These are phyloP conservation scores for Oryza meyeriana DNA, from an alignment of 176 grass and related monocot genomes.

Conservation along the genomic window DNA sequence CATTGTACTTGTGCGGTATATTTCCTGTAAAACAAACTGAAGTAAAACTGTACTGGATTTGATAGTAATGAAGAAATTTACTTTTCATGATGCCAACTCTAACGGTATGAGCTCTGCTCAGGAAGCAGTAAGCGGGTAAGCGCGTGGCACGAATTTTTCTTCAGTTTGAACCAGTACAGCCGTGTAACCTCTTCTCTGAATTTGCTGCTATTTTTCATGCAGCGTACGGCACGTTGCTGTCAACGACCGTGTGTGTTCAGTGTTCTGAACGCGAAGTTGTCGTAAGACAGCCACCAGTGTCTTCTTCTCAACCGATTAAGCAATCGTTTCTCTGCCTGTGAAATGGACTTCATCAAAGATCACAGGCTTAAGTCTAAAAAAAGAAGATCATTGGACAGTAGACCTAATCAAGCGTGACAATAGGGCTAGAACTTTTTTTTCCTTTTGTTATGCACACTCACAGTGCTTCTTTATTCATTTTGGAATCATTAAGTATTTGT, in stretches of 20 bases:
- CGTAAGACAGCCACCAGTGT: background rate
- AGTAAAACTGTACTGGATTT: background rate
- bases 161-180: conserved; percentile 36
- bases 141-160: background rate
- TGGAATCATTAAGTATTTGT: background rate
- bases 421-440: background rate
- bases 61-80: background rate
- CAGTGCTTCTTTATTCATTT: background rate
- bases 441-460: background rate
- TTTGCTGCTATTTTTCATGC: background rate
- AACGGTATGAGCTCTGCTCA: background rate
- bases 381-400: background rate
- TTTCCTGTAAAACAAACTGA: background rate
- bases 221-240: conserved; percentile 6
- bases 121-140: background rate
- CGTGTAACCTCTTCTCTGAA: conserved; percentile 1
- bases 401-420: background rate
- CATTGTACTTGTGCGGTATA: background rate
- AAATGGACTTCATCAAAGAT: conserved; percentile 18
- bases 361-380: background rate
- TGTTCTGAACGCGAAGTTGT: conserved; percentile 27
- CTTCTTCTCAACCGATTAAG: background rate
- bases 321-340: background rate
- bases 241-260: background rate
- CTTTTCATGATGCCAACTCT: background rate